Conservation (phyloP, 2,329 filamentous ascomycete species). For the Dothistroma pini region DNA sequence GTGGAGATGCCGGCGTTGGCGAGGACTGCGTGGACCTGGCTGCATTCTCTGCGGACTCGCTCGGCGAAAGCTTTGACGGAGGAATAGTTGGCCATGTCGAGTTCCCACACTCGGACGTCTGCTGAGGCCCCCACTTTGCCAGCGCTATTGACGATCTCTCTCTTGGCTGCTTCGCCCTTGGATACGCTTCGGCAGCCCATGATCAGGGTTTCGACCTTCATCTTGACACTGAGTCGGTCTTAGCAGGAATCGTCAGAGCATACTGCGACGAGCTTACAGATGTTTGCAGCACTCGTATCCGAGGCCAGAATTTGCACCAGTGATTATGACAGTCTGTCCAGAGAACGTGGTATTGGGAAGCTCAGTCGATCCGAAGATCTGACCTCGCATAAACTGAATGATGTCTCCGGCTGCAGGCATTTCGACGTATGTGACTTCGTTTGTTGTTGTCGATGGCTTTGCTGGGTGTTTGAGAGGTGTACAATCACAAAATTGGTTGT, state of each 20-base stretch:
- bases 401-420: constrained; percentile 20
- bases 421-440: neutral
- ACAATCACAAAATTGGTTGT: no score
- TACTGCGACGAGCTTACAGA: constrained; percentile 6
- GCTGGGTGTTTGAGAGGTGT: neutral
- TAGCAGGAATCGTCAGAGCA: neutral
- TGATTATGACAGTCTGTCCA: constrained; percentile 41
- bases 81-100: constrained; percentile 40
- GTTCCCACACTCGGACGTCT: constrained; percentile 41
- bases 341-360: constrained; percentile 10
- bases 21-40: constrained; percentile 26
- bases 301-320: constrained; percentile 58
- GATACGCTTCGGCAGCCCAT: constrained; percentile 40
- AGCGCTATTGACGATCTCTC: constrained; percentile 33
- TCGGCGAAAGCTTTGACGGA: constrained; percentile 33
- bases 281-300: constrained; percentile 47
- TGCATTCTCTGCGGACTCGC: constrained; percentile 17
- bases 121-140: constrained; percentile 23
- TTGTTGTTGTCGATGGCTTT: no score
- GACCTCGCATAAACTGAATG: constrained; percentile 17
- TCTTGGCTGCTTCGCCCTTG: constrained; percentile 42
- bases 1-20: constrained; percentile 40
- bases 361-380: constrained; percentile 15
- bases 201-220: constrained; percentile 32
- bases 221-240: neutral